These are phyloP conservation scores for Leucosporidium yakuticum DNA, from an alignment of 768 basidiomycete genomes.

Conservation along the genomic window DNA sequence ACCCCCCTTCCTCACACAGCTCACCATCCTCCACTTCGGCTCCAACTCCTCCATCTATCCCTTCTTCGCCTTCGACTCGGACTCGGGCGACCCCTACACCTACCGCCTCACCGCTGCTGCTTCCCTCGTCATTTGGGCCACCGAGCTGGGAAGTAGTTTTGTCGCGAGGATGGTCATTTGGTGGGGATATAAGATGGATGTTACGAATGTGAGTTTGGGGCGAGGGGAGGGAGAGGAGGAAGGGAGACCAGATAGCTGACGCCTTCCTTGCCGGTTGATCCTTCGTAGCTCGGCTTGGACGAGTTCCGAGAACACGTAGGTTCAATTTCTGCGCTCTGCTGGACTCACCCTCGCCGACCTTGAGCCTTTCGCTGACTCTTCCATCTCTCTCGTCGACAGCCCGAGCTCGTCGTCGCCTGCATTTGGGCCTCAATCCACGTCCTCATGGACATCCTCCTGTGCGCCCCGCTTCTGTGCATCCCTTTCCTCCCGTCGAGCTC, in stretches of 20 bases:
- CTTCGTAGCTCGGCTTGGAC: constrained; percentile 43
- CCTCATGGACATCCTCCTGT: constrained; percentile 46
- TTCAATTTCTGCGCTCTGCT: constrained; percentile 19
- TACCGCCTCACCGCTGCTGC: constrained; percentile 47
- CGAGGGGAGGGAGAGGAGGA: too few relatives aligned
- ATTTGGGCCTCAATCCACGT: constrained; percentile 46
- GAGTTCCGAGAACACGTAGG: constrained; percentile 46
- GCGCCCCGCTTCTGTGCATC: not conserved
- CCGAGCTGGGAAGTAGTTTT: constrained; percentile 45
- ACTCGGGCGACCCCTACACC: constrained; percentile 47
- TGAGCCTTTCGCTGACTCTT: not conserved
- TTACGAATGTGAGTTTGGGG: constrained; percentile 36
- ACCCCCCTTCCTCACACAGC: not conserved
- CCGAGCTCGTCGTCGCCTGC: constrained; percentile 25
- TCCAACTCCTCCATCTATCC: constrained; percentile 48
- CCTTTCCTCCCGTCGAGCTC: not conserved
- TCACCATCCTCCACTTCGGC: constrained; percentile 44
- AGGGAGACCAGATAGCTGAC: too few relatives aligned
- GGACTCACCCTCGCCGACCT: constrained; percentile 14
- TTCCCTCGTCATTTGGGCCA: constrained; percentile 45
- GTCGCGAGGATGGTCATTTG: constrained; percentile 43
- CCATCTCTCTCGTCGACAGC: constrained; percentile 22
- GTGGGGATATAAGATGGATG: constrained; percentile 43
- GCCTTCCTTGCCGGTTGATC: not conserved
- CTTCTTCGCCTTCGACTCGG: constrained; percentile 45